Percentiles rank a stretch among this genome's conserved stretches.
phyloP scores from a whole-genome alignment of 148 eudicot genomes.

The Vaccinium vitisidaea region DNA sequence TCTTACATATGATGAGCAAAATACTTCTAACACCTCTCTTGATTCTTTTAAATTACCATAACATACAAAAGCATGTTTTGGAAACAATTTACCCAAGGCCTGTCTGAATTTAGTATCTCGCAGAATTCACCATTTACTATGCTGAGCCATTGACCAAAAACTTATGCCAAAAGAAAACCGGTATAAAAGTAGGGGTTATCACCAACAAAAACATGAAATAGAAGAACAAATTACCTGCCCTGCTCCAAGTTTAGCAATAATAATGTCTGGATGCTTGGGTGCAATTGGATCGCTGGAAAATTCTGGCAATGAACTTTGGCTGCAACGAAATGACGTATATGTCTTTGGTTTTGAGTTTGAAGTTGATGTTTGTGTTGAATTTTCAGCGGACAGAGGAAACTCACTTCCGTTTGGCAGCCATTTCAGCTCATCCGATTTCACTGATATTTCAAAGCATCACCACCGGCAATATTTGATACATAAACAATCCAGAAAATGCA shows the following conservation, averaged over 20 bases:
- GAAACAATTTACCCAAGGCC: neutral
- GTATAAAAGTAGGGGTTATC: neutral
- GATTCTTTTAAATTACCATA: neutral
- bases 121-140: neutral
- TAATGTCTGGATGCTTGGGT: constrained; percentile 55
- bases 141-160: neutral
- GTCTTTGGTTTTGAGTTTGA: constrained; percentile 63
- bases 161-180: neutral
- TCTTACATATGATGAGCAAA: neutral
- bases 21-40: neutral
- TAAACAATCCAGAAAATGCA: neutral
- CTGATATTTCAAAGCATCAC: constrained; percentile 33
- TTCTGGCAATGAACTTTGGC: constrained; percentile 69
- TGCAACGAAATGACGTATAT: constrained; percentile 73
- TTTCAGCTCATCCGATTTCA: constrained; percentile 62
- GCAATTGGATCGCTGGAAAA: constrained; percentile 60
- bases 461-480: constrained; percentile 9
- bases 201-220: neutral
- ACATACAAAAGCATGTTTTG: neutral
- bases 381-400: constrained; percentile 51
- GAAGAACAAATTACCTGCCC: constrained; percentile 59
- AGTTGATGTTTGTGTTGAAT: constrained; percentile 39
- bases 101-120: neutral
- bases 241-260: constrained; percentile 70
- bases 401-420: constrained; percentile 87